Percentiles rank a stretch among this genome's conserved stretches.
Conservation (phyloP, 2,329 filamentous ascomycete genomes). For the Arthrobotrys iridis region DNA sequence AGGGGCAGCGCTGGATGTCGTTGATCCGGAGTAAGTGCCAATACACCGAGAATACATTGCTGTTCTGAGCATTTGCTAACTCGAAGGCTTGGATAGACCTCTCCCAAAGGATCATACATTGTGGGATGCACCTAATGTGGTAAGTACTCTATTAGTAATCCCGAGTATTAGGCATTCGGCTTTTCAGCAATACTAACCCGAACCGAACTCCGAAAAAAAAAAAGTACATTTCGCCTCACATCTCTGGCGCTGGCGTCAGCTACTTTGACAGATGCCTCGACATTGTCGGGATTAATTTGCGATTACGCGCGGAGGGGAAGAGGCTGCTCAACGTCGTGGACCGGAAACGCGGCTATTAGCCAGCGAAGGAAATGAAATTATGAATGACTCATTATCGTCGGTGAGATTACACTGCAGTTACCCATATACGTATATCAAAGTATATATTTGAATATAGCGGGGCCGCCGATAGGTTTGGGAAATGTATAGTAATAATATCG, state of each 20-base stretch:
- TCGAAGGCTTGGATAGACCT: constrained; percentile 62
- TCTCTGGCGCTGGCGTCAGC: constrained; percentile 67
- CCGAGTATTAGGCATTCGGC: not conserved
- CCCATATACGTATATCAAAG: too few relatives aligned
- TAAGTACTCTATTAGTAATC: constrained; percentile 63
- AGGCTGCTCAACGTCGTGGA: constrained; percentile 71
- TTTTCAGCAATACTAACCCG: constrained; percentile 68
- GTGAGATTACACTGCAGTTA: not conserved
- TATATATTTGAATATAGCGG: not conserved
- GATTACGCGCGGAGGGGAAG: constrained; percentile 66
- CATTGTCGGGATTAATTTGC: constrained; percentile 70
- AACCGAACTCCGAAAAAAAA: not conserved
- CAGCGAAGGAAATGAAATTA: not conserved
- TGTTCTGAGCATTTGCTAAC: not conserved
- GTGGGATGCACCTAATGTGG: constrained; percentile 75
- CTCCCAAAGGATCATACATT: constrained; percentile 74
- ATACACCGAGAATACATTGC: not conserved
- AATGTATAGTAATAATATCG: not conserved
- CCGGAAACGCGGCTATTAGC: constrained; percentile 70
- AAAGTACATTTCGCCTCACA: constrained; percentile 63
- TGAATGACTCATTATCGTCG: not conserved
- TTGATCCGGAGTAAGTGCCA: constrained; percentile 71
- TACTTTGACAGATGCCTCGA: constrained; percentile 70
- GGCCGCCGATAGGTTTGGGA: too few relatives aligned
- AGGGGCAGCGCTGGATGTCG: constrained; percentile 80